phyloP scores from a whole-genome alignment of 1,284 basidiomycete genomes.

The Tylopilus orsonianus region DNA sequence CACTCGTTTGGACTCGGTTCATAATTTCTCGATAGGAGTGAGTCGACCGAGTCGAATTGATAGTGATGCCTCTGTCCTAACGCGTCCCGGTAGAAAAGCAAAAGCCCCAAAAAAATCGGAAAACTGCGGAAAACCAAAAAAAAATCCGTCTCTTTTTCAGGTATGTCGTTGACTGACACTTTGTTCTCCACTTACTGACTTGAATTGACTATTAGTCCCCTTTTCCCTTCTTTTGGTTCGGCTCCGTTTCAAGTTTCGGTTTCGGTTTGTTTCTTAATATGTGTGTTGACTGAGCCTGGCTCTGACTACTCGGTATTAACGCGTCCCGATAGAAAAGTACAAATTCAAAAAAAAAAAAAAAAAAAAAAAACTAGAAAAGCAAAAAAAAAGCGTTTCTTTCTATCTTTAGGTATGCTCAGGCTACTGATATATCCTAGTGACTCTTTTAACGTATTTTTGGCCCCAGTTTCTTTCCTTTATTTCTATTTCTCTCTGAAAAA shows the following conservation, averaged over 20 bases:
- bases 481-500: too few relatives aligned
- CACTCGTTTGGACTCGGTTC: conserved; percentile 1
- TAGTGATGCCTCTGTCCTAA: not conserved
- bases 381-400: too few relatives aligned
- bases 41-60: not conserved
- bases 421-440: too few relatives aligned
- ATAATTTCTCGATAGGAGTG: too few relatives aligned
- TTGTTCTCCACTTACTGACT: not conserved
- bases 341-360: too few relatives aligned
- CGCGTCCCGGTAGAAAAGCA: not conserved
- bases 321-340: too few relatives aligned
- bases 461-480: too few relatives aligned
- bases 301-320: too few relatives aligned
- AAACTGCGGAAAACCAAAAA: not conserved
- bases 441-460: too few relatives aligned
- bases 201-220: not conserved
- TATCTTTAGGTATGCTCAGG: too few relatives aligned
- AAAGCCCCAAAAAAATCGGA: not conserved
- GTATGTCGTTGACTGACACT: not conserved
- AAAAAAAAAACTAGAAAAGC: too few relatives aligned
- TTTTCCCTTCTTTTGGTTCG: not conserved
- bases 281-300: too few relatives aligned
- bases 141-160: not conserved
- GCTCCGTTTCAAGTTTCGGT: not conserved
- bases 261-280: not conserved